These are phyloP conservation scores for Rhodotorula sp. DNA, from an alignment of 1,284 basidiomycete species.

Conservation along the genomic window DNA sequence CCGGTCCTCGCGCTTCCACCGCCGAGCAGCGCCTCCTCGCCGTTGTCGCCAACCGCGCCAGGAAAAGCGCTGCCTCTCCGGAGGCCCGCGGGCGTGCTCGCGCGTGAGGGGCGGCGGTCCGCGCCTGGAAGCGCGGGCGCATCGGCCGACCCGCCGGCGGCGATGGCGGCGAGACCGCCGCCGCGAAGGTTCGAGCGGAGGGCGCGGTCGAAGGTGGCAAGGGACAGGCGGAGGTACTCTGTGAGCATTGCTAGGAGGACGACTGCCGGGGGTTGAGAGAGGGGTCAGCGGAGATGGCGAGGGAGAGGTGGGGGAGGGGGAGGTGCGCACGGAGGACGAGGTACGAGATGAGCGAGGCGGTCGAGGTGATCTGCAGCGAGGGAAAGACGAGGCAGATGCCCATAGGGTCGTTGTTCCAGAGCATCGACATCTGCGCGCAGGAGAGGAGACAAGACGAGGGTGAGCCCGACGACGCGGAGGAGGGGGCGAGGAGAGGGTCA, in stretches of 20 bases:
- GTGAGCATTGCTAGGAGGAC: slow-evolving; percentile 20
- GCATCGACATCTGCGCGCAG: slow-evolving; percentile 32
- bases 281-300: background rate
- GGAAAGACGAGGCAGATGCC: slow-evolving; percentile 38
- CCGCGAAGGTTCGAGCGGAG: slow-evolving; percentile 31
- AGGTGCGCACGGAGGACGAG: slow-evolving; percentile 18
- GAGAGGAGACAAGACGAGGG: background rate
- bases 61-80: slow-evolving; percentile 14
- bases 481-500: too few species aligned
- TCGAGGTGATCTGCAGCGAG: slow-evolving; percentile 28
- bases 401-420: slow-evolving; percentile 32
- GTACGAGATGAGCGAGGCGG: slow-evolving; percentile 13
- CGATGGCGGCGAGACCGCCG: slow-evolving; percentile 3
- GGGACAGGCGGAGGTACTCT: slow-evolving; percentile 28
- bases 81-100: background rate
- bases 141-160: background rate
- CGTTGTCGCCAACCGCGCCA: background rate
- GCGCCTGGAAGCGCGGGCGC: background rate
- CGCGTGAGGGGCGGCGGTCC: background rate
- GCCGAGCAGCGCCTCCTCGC: slow-evolving; percentile 16
- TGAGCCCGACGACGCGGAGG: background rate
- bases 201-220: slow-evolving; percentile 30
- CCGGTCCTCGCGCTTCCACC: background rate
- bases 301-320: background rate
- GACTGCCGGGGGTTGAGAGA: background rate